A percentile compares a stretch with the other conserved stretches of the same genome.
phyloP scores from a whole-genome alignment of 2,329 filamentous ascomycete species.

The Curvularia eragrostidis region DNA sequence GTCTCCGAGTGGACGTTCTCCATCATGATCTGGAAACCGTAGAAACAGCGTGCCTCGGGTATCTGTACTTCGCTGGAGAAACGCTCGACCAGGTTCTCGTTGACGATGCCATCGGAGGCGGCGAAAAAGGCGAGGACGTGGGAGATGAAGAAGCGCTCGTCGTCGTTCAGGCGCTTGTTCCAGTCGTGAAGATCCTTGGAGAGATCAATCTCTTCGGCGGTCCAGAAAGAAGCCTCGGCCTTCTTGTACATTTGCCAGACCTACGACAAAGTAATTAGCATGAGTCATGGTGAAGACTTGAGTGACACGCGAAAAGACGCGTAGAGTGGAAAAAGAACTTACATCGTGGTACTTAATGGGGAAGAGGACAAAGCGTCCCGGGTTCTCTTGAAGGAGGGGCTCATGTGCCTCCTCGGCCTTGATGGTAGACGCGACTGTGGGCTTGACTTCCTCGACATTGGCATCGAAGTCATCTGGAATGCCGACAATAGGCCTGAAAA shows the following conservation, averaged over 20 bases:
- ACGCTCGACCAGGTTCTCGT: conserved; percentile 97
- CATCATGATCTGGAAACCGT: conserved; percentile 99
- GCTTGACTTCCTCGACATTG: conserved; percentile 56
- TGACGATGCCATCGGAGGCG: conserved; percentile 98
- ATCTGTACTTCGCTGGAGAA: conserved; percentile 98
- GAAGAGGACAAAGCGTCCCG: conserved; percentile 95
- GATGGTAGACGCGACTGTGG: conserved; percentile 58
- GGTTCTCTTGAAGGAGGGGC: conserved; percentile 93
- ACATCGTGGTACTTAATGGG: conserved; percentile 99
- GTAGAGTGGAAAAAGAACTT: conserved; percentile 55
- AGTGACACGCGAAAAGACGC: conserved; percentile 68
- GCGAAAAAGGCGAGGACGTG: conserved; percentile 99
- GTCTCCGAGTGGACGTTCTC: conserved; percentile 99
- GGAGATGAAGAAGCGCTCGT: conserved; percentile 98
- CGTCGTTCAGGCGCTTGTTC: conserved; percentile 96
- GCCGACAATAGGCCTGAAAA: conserved; percentile 63
- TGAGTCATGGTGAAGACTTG: conserved; percentile 13
- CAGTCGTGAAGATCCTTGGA: conserved; percentile 99
- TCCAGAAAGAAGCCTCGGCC: conserved; percentile 99
- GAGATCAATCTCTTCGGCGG: conserved; percentile 97
- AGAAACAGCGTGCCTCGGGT: conserved; percentile 98
- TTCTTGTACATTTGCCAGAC: conserved; percentile 99
- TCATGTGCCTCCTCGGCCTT: conserved; percentile 78
- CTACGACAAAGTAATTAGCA: conserved; percentile 59
- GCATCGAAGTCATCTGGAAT: conserved; percentile 54